Conservation (phyloP, 352 stramenopile genomes). For the Blastocystis sp. region DNA sequence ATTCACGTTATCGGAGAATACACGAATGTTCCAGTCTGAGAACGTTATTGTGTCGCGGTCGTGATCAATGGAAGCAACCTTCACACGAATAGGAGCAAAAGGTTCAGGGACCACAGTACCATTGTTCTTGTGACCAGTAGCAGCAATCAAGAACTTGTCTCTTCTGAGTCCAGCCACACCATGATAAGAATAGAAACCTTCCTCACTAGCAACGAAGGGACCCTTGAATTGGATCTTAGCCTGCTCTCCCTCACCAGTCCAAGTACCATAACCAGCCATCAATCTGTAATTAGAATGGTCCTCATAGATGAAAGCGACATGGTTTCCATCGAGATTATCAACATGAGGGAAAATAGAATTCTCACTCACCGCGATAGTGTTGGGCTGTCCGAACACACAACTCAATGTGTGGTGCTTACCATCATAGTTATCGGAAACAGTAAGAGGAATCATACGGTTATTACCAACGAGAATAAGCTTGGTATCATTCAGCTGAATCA, state of each 20-base stretch:
- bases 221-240: not conserved
- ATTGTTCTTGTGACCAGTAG: not conserved
- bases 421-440: not conserved
- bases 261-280: not conserved
- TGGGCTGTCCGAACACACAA: not conserved
- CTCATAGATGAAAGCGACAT: not conserved
- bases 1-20: conserved; percentile 6
- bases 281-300: not conserved
- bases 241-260: not conserved
- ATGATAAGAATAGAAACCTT: conserved; percentile 7
- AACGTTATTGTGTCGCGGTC: not conserved
- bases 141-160: conserved; percentile 39
- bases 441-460: not conserved
- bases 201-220: not conserved
- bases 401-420: conserved; percentile 5
- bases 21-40: not conserved
- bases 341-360: not conserved
- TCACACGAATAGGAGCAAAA: not conserved
- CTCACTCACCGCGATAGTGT: not conserved
- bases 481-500: conserved; percentile 16
- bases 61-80: not conserved
- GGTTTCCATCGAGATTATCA: conserved; percentile 14
- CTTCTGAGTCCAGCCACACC: conserved; percentile 8
- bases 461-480: not conserved
- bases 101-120: not conserved